phyloP scores from a whole-genome alignment of 2,329 filamentous ascomycete species.

The Sporothrix pseudoabietina region DNA sequence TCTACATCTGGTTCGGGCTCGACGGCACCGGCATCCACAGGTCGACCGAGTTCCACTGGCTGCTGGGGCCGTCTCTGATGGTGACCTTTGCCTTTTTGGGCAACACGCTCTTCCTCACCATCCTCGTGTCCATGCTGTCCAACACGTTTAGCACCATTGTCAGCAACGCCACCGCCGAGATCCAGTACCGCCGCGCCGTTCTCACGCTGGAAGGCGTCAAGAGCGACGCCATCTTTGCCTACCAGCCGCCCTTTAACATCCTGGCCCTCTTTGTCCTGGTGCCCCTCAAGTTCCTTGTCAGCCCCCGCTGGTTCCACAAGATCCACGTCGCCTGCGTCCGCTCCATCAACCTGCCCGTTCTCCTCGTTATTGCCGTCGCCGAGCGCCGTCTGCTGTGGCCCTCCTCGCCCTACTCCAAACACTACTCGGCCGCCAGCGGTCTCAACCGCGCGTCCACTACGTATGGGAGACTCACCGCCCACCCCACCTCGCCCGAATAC shows the following conservation, averaged over 20 bases:
- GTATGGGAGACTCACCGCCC: background rate
- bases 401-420: slow-evolving; percentile 38
- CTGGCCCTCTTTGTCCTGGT: slow-evolving; percentile 72
- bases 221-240: slow-evolving; percentile 79
- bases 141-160: slow-evolving; percentile 82
- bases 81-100: slow-evolving; percentile 82
- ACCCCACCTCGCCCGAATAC: slow-evolving; percentile 19
- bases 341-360: slow-evolving; percentile 71
- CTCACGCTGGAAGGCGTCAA: slow-evolving; percentile 85
- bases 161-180: slow-evolving; percentile 75
- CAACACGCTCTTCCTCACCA: slow-evolving; percentile 86
- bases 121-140: slow-evolving; percentile 82
- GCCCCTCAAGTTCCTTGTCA: slow-evolving; percentile 75
- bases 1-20: slow-evolving; percentile 89
- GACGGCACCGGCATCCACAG: slow-evolving; percentile 68
- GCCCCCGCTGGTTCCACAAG: slow-evolving; percentile 87
- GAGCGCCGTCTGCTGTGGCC: slow-evolving; percentile 72
- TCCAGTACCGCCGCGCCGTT: slow-evolving; percentile 79
- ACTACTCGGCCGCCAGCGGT: slow-evolving; percentile 24
- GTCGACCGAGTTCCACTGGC: slow-evolving; percentile 71
- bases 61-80: slow-evolving; percentile 80
- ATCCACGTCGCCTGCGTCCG: slow-evolving; percentile 79
- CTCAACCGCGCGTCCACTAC: background rate
- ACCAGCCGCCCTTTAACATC: slow-evolving; percentile 82
- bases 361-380: slow-evolving; percentile 69